These are phyloP conservation scores for Polyrhizophydium stewartii DNA, from an alignment of 371 early-diverging fungal genomes.

Conservation along the genomic window DNA sequence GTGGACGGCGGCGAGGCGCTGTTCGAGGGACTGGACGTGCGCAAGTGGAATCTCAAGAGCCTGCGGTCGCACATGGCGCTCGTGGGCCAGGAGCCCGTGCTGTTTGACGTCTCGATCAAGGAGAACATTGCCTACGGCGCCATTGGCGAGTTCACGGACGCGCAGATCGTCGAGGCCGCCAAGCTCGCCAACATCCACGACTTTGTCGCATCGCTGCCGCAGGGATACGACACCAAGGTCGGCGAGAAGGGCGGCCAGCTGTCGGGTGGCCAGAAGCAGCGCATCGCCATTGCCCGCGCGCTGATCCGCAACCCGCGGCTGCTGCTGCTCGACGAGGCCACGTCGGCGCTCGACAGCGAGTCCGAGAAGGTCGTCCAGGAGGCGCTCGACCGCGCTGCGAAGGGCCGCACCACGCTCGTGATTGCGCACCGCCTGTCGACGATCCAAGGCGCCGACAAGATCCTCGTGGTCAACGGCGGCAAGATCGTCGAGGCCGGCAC, in stretches of 20 bases:
- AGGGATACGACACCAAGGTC: constrained; percentile 58
- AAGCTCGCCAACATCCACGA: constrained; percentile 67
- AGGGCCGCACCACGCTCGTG: constrained; percentile 50
- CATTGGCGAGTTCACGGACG: constrained; percentile 7
- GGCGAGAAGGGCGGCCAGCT: constrained; percentile 38
- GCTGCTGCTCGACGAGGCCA: constrained; percentile 57
- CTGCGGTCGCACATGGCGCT: constrained; percentile 13
- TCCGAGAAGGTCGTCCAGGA: constrained; percentile 87
- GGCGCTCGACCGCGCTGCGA: constrained; percentile 72
- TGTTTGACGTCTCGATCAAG: constrained; percentile 38
- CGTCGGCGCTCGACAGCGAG: constrained; percentile 58
- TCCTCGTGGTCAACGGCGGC: constrained; percentile 61
- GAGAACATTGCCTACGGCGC: constrained; percentile 41
- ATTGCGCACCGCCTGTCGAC: constrained; percentile 68
- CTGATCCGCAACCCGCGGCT: constrained; percentile 43
- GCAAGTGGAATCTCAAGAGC: constrained; percentile 55
- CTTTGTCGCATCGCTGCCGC: constrained; percentile 28
- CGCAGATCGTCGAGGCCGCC: constrained; percentile 52
- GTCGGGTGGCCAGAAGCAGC: constrained; percentile 47
- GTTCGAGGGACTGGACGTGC: constrained; percentile 63
- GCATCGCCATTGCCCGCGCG: constrained; percentile 50
- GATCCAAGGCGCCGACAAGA: constrained; percentile 75
- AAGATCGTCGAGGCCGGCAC: constrained; percentile 77
- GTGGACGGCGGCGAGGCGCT: constrained; percentile 54
- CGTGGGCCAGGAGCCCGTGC: constrained; percentile 38